These are phyloP conservation scores for Trifolium fragiferum DNA, from an alignment of 306 rosid genomes.

Conservation along the genomic window DNA sequence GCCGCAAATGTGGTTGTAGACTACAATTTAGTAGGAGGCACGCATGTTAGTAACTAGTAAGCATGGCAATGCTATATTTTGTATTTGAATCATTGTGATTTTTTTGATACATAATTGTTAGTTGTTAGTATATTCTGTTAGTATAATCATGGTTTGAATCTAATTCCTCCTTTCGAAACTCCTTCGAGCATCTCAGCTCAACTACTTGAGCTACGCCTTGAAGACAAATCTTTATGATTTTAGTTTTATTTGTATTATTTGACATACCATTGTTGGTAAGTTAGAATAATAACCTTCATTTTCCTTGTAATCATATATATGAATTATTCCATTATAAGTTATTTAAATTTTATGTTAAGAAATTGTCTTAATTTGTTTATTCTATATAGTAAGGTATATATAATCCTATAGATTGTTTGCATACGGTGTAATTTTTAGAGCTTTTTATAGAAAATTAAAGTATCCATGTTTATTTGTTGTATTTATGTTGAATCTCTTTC, in stretches of 20 bases:
- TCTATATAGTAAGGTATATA: not conserved
- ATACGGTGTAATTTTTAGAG: too few species aligned
- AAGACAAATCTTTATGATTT: not conserved
- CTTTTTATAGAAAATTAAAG: too few species aligned
- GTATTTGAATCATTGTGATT: not conserved
- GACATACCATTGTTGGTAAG: not conserved
- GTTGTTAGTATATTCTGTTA: not conserved
- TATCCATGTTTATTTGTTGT: too few species aligned
- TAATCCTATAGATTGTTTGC: not conserved
- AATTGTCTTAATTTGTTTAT: not conserved
- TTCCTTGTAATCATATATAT: not conserved
- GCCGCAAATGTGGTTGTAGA: not conserved
- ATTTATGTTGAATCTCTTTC: too few species aligned
- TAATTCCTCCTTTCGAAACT: not conserved
- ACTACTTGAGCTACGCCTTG: not conserved
- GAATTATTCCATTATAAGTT: not conserved
- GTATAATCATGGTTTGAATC: conserved; percentile 1
- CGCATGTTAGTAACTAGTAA: not conserved
- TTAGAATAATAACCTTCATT: not conserved
- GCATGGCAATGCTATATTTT: conserved; percentile 13
- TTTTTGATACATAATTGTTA: not conserved
- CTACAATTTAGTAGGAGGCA: not conserved
- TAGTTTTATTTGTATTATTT: not conserved
- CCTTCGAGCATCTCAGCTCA: not conserved
- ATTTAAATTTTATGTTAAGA: not conserved